Evolutionary conservation across 129 eudicot genomes (phyloP).

Genomic region (Escallonia rubra): DNA sequence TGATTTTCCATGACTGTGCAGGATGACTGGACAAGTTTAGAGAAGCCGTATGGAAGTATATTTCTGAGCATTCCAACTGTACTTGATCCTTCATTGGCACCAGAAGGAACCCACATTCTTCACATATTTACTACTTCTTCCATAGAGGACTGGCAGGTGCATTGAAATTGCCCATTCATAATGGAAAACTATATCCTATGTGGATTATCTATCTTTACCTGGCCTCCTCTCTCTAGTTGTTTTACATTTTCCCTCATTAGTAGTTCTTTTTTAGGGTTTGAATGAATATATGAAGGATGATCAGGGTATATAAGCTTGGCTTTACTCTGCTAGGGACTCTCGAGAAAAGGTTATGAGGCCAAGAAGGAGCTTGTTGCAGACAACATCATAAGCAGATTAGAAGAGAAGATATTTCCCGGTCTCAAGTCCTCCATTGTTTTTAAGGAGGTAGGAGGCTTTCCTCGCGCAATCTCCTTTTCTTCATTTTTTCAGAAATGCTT

Average conservation of each 20-base stretch:
- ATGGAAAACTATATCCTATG: too few relatives aligned
- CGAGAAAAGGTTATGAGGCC: conserved; percentile 62
- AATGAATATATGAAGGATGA: neutral
- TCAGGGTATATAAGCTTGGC: neutral
- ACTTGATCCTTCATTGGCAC: conserved; percentile 93
- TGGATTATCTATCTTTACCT: too few relatives aligned
- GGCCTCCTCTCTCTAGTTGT: too few relatives aligned
- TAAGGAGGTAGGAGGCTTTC: conserved; percentile 59
- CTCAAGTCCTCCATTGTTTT: conserved; percentile 73
- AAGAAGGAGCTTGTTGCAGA: conserved; percentile 93
- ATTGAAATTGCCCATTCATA: neutral
- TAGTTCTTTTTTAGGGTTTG: too few relatives aligned
- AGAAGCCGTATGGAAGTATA: conserved; percentile 89
- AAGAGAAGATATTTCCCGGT: conserved; percentile 87
- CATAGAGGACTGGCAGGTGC: conserved; percentile 97
- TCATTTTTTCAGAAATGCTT: too few relatives aligned
- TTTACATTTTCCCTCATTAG: too few relatives aligned
- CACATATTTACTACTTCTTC: conserved; percentile 94
- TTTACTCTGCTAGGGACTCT: conserved; percentile 52
- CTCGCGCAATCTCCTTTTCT: neutral
- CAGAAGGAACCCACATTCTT: conserved; percentile 90
- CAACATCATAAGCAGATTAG: conserved; percentile 79
- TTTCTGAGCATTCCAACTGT: conserved; percentile 97
- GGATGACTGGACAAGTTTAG: conserved; percentile 86
- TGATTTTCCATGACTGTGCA: conserved; percentile 11